These are phyloP conservation scores for Penicillium decumbens DNA, from an alignment of 2,329 filamentous ascomycete species.

Conservation along the genomic window DNA sequence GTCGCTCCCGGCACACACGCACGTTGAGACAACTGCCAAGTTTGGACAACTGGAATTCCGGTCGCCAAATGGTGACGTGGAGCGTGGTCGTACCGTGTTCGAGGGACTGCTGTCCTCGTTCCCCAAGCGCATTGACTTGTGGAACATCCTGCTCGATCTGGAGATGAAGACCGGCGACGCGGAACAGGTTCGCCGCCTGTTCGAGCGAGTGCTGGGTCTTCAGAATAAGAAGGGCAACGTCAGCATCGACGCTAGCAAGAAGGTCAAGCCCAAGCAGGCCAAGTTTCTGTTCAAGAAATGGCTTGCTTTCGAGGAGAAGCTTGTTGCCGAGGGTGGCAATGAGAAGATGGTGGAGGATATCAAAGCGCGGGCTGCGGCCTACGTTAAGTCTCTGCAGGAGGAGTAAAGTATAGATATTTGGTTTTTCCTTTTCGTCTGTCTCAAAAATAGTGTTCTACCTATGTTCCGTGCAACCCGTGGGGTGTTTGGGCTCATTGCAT, in stretches of 20 bases:
- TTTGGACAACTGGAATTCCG: slow-evolving; percentile 92
- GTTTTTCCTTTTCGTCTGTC: neutral
- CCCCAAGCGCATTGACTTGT: slow-evolving; percentile 85
- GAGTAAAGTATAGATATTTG: slow-evolving; percentile 7
- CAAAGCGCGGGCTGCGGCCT: slow-evolving; percentile 65
- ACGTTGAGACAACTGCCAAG: slow-evolving; percentile 72
- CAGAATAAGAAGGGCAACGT: slow-evolving; percentile 41
- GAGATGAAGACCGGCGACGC: slow-evolving; percentile 62
- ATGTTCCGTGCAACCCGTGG: slow-evolving; percentile 12
- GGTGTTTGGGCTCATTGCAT: slow-evolving; percentile 25
- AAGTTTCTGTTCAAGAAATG: slow-evolving; percentile 88
- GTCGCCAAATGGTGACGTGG: slow-evolving; percentile 72
- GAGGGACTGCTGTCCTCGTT: slow-evolving; percentile 78
- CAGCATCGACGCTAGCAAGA: slow-evolving; percentile 47
- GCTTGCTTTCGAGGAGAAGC: slow-evolving; percentile 78
- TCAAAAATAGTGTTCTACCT: slow-evolving; percentile 9
- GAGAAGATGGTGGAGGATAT: slow-evolving; percentile 66
- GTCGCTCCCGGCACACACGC: slow-evolving; percentile 65
- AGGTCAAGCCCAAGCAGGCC: slow-evolving; percentile 75
- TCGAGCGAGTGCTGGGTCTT: slow-evolving; percentile 64
- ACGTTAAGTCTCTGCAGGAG: slow-evolving; percentile 51
- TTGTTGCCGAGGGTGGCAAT: slow-evolving; percentile 52
- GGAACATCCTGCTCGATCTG: slow-evolving; percentile 86
- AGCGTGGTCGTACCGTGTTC: slow-evolving; percentile 91
- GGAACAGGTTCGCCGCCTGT: slow-evolving; percentile 68